phyloP scores from a whole-genome alignment of 306 rosid genomes.

The Prunus padus region DNA sequence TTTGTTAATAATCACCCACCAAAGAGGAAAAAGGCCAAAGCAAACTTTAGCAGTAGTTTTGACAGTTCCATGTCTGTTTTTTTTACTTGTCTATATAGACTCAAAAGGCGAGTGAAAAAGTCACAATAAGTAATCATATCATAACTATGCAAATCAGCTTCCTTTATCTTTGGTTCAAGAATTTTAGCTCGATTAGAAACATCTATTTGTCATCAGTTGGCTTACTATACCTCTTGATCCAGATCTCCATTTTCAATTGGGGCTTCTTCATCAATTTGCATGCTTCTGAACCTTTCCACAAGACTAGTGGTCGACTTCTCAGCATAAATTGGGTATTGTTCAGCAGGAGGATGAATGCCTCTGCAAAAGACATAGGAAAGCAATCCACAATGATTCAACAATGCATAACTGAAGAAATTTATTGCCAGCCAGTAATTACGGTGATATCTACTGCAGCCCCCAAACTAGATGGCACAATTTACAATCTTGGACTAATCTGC shows the following conservation, averaged over 20 bases:
- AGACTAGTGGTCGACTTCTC: slow-evolving; percentile 56
- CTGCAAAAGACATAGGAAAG: slow-evolving; percentile 35
- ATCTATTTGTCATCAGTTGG: slow-evolving; percentile 17
- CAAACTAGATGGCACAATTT: neutral
- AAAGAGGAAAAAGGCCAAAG: neutral
- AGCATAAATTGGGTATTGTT: slow-evolving; percentile 60
- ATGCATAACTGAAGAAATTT: slow-evolving; percentile 13
- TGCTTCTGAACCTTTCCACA: slow-evolving; percentile 77
- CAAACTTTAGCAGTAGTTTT: neutral
- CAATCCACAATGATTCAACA: slow-evolving; percentile 13
- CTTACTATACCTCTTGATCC: slow-evolving; percentile 56
- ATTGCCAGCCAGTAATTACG: neutral
- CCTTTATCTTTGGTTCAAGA: slow-evolving; percentile 2
- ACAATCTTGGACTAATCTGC: neutral
- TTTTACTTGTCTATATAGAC: neutral
- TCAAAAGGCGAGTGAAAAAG: neutral
- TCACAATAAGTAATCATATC: neutral
- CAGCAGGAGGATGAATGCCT: slow-evolving; percentile 71
- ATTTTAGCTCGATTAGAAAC: neutral
- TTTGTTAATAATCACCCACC: neutral
- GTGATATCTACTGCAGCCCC: neutral
- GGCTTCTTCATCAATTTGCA: slow-evolving; percentile 56
- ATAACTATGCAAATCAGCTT: neutral
- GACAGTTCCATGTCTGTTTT: neutral
- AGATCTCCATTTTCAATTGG: slow-evolving; percentile 78